phyloP scores from a whole-genome alignment of 2,329 filamentous ascomycete species.

The Exophiala calicioides region DNA sequence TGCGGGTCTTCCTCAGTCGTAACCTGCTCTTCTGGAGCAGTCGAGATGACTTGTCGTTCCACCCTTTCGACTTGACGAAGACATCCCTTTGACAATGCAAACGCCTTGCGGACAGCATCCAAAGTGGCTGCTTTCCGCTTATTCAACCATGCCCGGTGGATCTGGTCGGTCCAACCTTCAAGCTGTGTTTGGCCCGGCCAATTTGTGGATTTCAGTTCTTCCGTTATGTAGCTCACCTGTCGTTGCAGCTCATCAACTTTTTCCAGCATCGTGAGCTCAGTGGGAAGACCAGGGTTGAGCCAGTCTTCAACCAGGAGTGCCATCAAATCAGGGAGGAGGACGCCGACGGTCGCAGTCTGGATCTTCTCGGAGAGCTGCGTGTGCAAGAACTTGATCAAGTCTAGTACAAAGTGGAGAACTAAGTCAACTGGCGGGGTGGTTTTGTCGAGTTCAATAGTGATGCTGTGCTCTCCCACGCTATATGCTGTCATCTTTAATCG shows the following conservation, averaged over 20 bases:
- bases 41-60: constrained; percentile 77
- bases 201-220: constrained; percentile 60
- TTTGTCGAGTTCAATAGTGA: constrained; percentile 31
- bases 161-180: constrained; percentile 75
- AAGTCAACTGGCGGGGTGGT: constrained; percentile 35
- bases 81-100: constrained; percentile 66
- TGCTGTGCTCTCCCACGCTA: constrained; percentile 35
- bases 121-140: constrained; percentile 80
- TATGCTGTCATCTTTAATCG: constrained; percentile 17
- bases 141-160: constrained; percentile 80
- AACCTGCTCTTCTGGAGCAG: constrained; percentile 55
- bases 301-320: constrained; percentile 70
- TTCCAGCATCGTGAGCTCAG: constrained; percentile 68
- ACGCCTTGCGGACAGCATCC: constrained; percentile 68
- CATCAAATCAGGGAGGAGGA: constrained; percentile 70
- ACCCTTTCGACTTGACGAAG: constrained; percentile 75
- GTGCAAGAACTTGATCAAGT: constrained; percentile 54
- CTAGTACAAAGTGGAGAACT: constrained; percentile 46
- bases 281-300: constrained; percentile 75
- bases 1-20: constrained; percentile 42
- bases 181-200: constrained; percentile 66
- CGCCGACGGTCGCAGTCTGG: constrained; percentile 60
- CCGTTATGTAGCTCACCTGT: constrained; percentile 64
- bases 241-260: constrained; percentile 71
- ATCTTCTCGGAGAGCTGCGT: constrained; percentile 53